Conservation (phyloP, 2,329 filamentous ascomycete species). For the Biscogniauxia sp. region DNA sequence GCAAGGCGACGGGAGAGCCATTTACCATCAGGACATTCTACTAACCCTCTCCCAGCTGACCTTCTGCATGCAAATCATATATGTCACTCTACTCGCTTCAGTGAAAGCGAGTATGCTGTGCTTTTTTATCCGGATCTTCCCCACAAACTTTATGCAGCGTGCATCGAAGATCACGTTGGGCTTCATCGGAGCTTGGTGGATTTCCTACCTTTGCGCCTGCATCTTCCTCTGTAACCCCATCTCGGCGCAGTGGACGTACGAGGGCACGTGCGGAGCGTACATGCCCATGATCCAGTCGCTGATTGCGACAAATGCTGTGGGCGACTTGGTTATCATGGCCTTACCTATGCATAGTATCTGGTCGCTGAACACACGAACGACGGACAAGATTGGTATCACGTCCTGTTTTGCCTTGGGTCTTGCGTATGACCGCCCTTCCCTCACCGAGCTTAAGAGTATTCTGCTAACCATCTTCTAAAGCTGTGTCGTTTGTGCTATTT, state of each 20-base stretch:
- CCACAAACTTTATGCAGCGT: slow-evolving; percentile 13
- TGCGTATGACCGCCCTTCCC: slow-evolving; percentile 28
- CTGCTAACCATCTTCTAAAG: slow-evolving; percentile 21
- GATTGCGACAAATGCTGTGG: slow-evolving; percentile 38
- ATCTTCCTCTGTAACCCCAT: slow-evolving; percentile 32
- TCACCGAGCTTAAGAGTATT: neutral
- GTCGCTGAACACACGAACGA: slow-evolving; percentile 35
- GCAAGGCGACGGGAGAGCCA: neutral
- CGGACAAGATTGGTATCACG: slow-evolving; percentile 38
- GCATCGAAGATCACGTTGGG: slow-evolving; percentile 25
- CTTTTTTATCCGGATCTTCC: slow-evolving; percentile 22
- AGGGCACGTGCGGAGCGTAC: slow-evolving; percentile 33
- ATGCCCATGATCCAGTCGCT: slow-evolving; percentile 37
- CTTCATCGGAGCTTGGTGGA: slow-evolving; percentile 26
- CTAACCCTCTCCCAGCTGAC: slow-evolving; percentile 13
- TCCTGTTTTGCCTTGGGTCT: slow-evolving; percentile 36
- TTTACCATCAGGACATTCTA: neutral
- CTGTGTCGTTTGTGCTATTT: slow-evolving; percentile 37
- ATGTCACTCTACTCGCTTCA: slow-evolving; percentile 17
- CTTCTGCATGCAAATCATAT: slow-evolving; percentile 19
- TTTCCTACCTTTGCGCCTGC: slow-evolving; percentile 26
- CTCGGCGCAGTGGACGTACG: slow-evolving; percentile 20
- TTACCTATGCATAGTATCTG: slow-evolving; percentile 39
- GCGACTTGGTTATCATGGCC: slow-evolving; percentile 38
- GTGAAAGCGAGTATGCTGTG: slow-evolving; percentile 22